Conservation (phyloP, 352 stramenopile genomes). For the Phytopythium vexans region DNA sequence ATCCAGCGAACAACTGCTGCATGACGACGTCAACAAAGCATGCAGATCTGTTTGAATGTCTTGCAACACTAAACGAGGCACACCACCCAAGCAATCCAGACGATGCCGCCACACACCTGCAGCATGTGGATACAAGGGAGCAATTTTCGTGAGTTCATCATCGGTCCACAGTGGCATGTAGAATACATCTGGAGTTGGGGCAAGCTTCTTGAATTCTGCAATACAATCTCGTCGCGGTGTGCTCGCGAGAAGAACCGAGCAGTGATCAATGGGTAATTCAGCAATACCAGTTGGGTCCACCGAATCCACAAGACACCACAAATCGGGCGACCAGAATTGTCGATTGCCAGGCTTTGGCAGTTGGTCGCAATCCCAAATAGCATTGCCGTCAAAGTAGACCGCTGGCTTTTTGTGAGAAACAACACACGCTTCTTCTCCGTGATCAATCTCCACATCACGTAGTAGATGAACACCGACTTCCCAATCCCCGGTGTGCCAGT, state of each 20-base stretch:
- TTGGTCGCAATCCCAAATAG: slow-evolving; percentile 6
- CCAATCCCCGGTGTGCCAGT: slow-evolving; percentile 26
- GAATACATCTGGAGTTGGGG: slow-evolving; percentile 22
- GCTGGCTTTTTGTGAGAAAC: slow-evolving; percentile 6
- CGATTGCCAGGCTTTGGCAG: slow-evolving; percentile 6
- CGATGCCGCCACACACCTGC: slow-evolving; percentile 14
- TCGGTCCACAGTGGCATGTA: slow-evolving; percentile 30
- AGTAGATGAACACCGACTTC: slow-evolving; percentile 35
- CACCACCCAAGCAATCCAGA: slow-evolving; percentile 22
- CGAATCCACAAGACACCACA: slow-evolving; percentile 33
- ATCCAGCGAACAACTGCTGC: slow-evolving; percentile 21
- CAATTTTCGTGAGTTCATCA: slow-evolving; percentile 22
- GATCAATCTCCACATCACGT: slow-evolving; percentile 35
- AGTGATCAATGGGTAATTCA: slow-evolving; percentile 10
- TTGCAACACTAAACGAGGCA: slow-evolving; percentile 29
- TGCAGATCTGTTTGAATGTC: slow-evolving; percentile 15
- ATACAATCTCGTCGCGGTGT: slow-evolving; percentile 26
- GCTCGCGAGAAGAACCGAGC: slow-evolving; percentile 21
- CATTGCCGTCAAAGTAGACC: slow-evolving; percentile 29
- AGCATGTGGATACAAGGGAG: slow-evolving; percentile 20
- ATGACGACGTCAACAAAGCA: slow-evolving; percentile 16
- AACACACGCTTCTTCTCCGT: slow-evolving; percentile 24
- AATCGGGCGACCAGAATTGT: slow-evolving; percentile 18
- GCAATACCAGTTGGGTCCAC: slow-evolving; percentile 13
- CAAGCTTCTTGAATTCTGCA: slow-evolving; percentile 29